Conservation (phyloP, 2,329 filamentous ascomycete species). For the Paecilomyces niveus region DNA sequence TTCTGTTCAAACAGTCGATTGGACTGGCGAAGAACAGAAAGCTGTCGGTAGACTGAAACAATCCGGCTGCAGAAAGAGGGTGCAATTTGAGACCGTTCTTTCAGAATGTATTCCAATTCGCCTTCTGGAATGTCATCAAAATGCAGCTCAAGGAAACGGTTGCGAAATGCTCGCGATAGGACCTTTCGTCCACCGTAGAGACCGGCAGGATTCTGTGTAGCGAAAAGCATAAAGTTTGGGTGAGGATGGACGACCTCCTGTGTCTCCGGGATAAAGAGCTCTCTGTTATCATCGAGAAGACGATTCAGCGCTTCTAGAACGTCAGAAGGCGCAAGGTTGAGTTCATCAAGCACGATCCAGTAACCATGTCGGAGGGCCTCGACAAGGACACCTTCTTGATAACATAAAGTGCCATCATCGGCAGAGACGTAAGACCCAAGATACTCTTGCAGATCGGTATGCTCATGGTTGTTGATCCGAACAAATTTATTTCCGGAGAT, state of each 20-base stretch:
- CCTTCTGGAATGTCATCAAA: constrained; percentile 97
- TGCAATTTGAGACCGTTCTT: constrained; percentile 79
- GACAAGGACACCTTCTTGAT: constrained; percentile 90
- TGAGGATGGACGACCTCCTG: constrained; percentile 91
- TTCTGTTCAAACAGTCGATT: constrained; percentile 93
- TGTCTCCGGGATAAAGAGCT: constrained; percentile 91
- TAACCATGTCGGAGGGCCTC: constrained; percentile 87
- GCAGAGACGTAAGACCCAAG: constrained; percentile 89
- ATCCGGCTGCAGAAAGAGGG: constrained; percentile 88
- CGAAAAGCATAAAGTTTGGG: constrained; percentile 94
- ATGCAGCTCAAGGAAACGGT: constrained; percentile 92
- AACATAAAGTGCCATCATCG: constrained; percentile 73
- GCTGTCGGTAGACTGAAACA: constrained; percentile 86
- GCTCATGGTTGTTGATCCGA: constrained; percentile 98
- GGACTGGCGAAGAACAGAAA: constrained; percentile 83
- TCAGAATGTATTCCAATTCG: constrained; percentile 85
- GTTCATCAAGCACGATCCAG: constrained; percentile 96
- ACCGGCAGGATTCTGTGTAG: constrained; percentile 93
- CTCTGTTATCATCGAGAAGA: constrained; percentile 89
- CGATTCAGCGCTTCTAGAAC: constrained; percentile 94
- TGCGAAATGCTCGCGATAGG: constrained; percentile 88
- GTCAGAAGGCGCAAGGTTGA: constrained; percentile 94
- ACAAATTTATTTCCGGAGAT: constrained; percentile 95
- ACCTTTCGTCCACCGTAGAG: constrained; percentile 92
- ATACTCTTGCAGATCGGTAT: constrained; percentile 97